Evolutionary conservation across 257 asterid species (phyloP), one percentile per base, ranked within the genome.

Genomic region (Nicotiana obtusifolia): DNA sequence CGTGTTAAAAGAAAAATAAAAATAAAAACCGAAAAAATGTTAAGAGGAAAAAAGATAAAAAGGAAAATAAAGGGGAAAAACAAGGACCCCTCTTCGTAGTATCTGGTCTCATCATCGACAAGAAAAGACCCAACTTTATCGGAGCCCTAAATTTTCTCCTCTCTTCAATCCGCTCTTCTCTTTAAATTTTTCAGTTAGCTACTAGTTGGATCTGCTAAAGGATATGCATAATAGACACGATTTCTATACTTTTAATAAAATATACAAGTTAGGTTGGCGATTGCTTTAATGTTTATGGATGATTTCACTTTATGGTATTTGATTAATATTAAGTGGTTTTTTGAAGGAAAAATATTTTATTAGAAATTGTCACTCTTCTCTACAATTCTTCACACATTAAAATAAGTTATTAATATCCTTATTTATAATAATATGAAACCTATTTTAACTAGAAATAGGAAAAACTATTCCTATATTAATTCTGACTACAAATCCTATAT

Each of bases 91-190:
- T 49, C 59, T 44, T 30, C 44, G 73, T 81, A 73, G 47, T 41
- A 44, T 54, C 44, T 4, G 33, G 37, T 57, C 52, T 35, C 83
- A 28, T 61, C 47, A 57, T 52, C 79, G 49, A 62, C 68, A 75
- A 80, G 83, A 47, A 31, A 67, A n/a, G 10, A 80, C 31, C 35
- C 84, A 56, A 75, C 66, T 77, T 76, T 54, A 69, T 81, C 84
- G 85, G 85, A 83, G 82, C 85, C 89, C 89, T 86, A 83, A 76
- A 86, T 86, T 83, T 83, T 66, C 84, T 86, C 85, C 84, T 83
- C 84, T 71, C 64, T 19, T 35, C 68, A 6, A 19, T 31, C 41
- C 7, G 19, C 49, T 54, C 41, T 31, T n/a, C n/a, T n/a, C 37
- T 33, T 68, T 37, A 33, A 33, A 4, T 0, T 59, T 35, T 71